These are phyloP conservation scores for Pseudogymnoascus sp. DNA, from an alignment of 2,329 filamentous ascomycete genomes.

Conservation along the genomic window DNA sequence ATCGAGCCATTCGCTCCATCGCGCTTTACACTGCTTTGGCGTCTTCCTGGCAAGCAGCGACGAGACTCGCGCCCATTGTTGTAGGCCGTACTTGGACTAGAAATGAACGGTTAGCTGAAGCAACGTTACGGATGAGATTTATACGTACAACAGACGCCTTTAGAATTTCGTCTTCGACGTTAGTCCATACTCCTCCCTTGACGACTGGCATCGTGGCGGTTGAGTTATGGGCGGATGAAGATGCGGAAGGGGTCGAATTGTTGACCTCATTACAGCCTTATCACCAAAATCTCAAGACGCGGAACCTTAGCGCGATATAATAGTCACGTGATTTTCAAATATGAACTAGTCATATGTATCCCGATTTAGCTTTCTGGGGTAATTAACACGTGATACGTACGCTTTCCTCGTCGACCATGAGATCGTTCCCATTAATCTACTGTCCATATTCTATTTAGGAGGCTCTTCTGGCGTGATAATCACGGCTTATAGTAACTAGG, in stretches of 20 bases:
- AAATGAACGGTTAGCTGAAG: not conserved
- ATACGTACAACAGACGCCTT: conserved; percentile 50
- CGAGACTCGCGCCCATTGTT: conserved; percentile 97
- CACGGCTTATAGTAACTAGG: not conserved
- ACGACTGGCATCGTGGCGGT: conserved; percentile 57
- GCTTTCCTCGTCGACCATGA: not conserved
- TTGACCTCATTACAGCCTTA: conserved; percentile 6
- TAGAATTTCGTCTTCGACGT: conserved; percentile 89
- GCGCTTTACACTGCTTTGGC: conserved; percentile 96
- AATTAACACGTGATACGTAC: not conserved
- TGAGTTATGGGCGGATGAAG: conserved; percentile 6
- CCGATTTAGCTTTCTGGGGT: conserved; percentile 3
- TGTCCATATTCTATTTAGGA: not conserved
- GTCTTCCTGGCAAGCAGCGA: conserved; percentile 96
- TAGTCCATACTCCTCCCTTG: conserved; percentile 69
- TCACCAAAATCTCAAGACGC: conserved; percentile 8
- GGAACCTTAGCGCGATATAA: not conserved
- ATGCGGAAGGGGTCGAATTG: not conserved
- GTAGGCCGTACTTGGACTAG: conserved; percentile 88
- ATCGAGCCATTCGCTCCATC: conserved; percentile 98
- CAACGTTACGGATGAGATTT: not conserved
- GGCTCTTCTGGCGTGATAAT: not conserved
- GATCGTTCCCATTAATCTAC: not conserved
- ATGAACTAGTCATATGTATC: not conserved
- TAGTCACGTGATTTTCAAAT: not conserved